Evolutionary conservation across 2,329 filamentous ascomycete species (phyloP).

Genomic region (Allantophomopsis cytisporea): DNA sequence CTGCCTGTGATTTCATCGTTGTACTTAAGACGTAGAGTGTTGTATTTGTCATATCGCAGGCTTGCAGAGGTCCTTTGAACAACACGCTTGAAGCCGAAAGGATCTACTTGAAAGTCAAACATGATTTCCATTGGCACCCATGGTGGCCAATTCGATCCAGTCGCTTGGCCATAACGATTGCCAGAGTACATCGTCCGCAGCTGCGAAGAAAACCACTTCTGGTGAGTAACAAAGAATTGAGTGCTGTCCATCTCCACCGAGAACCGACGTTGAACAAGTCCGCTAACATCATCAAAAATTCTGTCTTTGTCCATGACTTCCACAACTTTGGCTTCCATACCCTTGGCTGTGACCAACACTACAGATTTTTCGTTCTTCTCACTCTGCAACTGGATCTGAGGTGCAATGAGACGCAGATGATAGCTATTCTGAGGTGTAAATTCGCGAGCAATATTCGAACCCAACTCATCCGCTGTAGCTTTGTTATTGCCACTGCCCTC

Average conservation of each 20-base stretch:
- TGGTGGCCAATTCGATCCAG: slow-evolving; percentile 83
- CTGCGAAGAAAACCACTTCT: slow-evolving; percentile 76
- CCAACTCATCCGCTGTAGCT: slow-evolving; percentile 44
- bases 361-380: slow-evolving; percentile 96
- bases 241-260: slow-evolving; percentile 93
- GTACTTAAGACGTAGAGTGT: slow-evolving; percentile 90
- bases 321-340: slow-evolving; percentile 95
- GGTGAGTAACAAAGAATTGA: slow-evolving; percentile 94
- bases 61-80: slow-evolving; percentile 94
- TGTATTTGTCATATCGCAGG: slow-evolving; percentile 95
- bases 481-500: slow-evolving; percentile 20
- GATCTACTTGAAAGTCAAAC: slow-evolving; percentile 88
- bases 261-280: slow-evolving; percentile 88
- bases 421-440: slow-evolving; percentile 90
- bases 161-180: slow-evolving; percentile 77
- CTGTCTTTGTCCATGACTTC: slow-evolving; percentile 97
- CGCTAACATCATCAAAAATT: slow-evolving; percentile 84
- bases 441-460: slow-evolving; percentile 69
- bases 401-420: slow-evolving; percentile 86
- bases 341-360: slow-evolving; percentile 91
- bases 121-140: slow-evolving; percentile 98
- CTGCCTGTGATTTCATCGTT: slow-evolving; percentile 78
- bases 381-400: slow-evolving; percentile 95
- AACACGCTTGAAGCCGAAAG: slow-evolving; percentile 94
- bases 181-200: slow-evolving; percentile 89